These are phyloP conservation scores for Ascochyta viciae-villosae DNA, from an alignment of 2,329 filamentous ascomycete species.

Conservation along the genomic window DNA sequence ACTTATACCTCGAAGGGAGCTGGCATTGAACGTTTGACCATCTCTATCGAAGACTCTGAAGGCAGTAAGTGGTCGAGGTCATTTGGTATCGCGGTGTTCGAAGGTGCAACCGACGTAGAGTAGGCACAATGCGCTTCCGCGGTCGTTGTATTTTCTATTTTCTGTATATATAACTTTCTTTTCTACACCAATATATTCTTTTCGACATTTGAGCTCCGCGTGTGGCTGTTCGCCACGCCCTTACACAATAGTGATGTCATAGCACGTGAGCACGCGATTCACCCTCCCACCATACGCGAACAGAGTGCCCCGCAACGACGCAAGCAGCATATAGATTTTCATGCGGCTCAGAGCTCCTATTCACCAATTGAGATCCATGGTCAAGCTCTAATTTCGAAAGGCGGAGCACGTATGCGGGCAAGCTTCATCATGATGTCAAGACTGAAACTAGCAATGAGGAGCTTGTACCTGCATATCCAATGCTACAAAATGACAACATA, in stretches of 20 bases:
- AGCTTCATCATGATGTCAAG: conserved; percentile 22
- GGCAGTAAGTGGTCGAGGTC: conserved; percentile 20
- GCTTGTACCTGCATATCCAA: conserved; percentile 15
- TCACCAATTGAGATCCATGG: neutral
- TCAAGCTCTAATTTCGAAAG: neutral
- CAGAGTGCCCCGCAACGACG: neutral
- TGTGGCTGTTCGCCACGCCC: neutral
- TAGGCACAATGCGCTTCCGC: neutral
- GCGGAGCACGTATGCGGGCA: conserved; percentile 7
- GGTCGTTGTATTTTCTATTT: too few relatives aligned
- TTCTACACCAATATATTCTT: neutral
- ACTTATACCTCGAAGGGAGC: conserved; percentile 15
- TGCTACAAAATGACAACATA: conserved; percentile 16
- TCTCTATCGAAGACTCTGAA: conserved; percentile 16
- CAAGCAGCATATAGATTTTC: neutral
- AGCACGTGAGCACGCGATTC: conserved; percentile 10
- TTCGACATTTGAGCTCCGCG: neutral
- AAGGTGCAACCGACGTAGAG: conserved; percentile 10
- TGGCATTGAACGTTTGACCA: conserved; percentile 17
- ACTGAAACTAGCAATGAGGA: conserved; percentile 10
- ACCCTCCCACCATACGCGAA: neutral
- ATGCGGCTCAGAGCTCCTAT: neutral
- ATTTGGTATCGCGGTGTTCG: conserved; percentile 22
- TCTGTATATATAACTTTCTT: too few relatives aligned
- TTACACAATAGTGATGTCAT: conserved; percentile 11